Evolutionary conservation across 805 yeast genomes (phyloP).

Genomic region (Spathaspora hagerdaliae): DNA sequence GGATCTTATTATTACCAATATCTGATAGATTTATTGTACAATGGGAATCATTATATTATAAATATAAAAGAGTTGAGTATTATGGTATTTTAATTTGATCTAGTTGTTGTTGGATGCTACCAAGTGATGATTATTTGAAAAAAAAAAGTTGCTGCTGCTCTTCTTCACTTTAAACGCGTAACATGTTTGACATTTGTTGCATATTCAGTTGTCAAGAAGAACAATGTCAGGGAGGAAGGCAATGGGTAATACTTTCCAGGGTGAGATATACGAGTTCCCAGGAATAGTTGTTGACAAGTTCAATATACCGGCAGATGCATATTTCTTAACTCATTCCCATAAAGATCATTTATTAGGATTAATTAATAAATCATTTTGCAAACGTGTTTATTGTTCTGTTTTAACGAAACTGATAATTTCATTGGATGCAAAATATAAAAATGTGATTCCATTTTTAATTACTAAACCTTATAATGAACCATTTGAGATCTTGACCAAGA

Average conservation of each 20-base stretch:
- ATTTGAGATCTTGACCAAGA: conserved; percentile 10
- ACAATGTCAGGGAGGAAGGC: background rate
- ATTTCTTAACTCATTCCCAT: conserved; percentile 50
- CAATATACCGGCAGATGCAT: conserved; percentile 19
- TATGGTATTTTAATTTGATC: conserved; percentile 70
- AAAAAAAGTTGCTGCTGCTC: no score
- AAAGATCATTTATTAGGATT: conserved; percentile 52
- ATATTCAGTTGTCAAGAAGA: no score
- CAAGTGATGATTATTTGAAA: no score
- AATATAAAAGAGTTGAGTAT: conserved; percentile 63
- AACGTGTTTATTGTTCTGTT: conserved; percentile 44
- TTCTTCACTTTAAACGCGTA: no score
- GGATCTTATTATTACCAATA: conserved; percentile 64
- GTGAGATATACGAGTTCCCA: conserved; percentile 46
- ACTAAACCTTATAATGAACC: conserved; percentile 18
- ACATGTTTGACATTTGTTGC: no score
- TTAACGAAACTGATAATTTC: conserved; percentile 22
- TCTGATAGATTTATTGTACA: conserved; percentile 82
- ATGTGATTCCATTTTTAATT: conserved; percentile 14
- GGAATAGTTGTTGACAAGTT: conserved; percentile 38
- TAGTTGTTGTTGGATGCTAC: background rate
- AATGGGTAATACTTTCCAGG: conserved; percentile 32
- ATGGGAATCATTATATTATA: conserved; percentile 63
- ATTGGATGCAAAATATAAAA: conserved; percentile 13
- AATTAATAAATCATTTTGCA: conserved; percentile 32